Base-by-base conservation (phyloP, 805 yeast genomes). In the Lipomyces yamanashiensis region DNA sequence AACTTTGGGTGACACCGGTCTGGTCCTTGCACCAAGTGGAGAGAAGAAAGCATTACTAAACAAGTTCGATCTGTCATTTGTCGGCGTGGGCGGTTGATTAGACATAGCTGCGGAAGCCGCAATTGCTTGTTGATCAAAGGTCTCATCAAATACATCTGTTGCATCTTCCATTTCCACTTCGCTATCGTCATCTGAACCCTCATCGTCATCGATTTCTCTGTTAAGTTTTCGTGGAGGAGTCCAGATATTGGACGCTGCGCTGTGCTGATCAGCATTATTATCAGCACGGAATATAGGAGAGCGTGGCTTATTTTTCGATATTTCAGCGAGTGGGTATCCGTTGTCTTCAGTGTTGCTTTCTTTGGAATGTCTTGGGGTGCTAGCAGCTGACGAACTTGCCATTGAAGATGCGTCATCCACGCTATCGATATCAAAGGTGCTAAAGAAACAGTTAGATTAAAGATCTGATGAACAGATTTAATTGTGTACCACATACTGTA, bases 121-220 rank as follows among this genome's bases (percentile, higher is more conserved):
- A 15, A 10, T 13, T 39, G 58, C 51, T 9, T 12, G 34, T 19
- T 58, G 39, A 13, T 60, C 61, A 23, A 65, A 61, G 7, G 53
- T 51, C 8, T 67, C 69, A 36, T 66, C 65, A 62, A 67, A 67
- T 21, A 67, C 67, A 41, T 66, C 70, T 4, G 70, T 67, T n/a
- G 67, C 69, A 49, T 67, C 67, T 45, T 68, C 71, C 71, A 67
- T 67, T 39, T 67, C 70, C 13, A 67, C 59, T 48, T 68, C 71
- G 40, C 56, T 54, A 7, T 67, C 61, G 13, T 63, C 64, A 36
- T 55, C 63, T 28, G 28, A 28, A 34, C 33, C 15, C n/a, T 43
- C 40, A n/a, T 47, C 57, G 39, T 13, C 15, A 34, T 49, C 19
- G 23, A 1, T 48, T 7, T 40, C 34, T 45, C 21, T 19, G 15